Evolutionary conservation across 306 rosid species (phyloP).

Genomic region (Trifolium repens): DNA sequence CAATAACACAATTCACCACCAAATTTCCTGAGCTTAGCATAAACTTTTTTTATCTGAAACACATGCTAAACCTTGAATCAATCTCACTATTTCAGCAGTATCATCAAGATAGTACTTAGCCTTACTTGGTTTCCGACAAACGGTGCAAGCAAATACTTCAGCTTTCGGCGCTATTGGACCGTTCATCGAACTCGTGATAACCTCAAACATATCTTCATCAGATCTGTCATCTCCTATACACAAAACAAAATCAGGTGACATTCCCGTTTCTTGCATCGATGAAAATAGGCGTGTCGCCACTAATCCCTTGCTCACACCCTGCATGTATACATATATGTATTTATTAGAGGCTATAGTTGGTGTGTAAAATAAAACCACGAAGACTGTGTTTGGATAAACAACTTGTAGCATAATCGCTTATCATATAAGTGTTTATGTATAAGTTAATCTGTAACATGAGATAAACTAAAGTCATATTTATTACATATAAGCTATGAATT

Average conservation of each 20-base stretch:
- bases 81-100: slow-evolving; percentile 63
- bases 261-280: slow-evolving; percentile 62
- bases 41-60: slow-evolving; percentile 57
- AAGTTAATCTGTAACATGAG: neutral
- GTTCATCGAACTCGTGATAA: slow-evolving; percentile 37
- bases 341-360: neutral
- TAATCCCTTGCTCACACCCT: slow-evolving; percentile 92
- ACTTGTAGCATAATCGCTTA: neutral
- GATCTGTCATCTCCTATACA: slow-evolving; percentile 95
- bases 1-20: slow-evolving; percentile 29
- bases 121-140: slow-evolving; percentile 52
- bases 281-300: slow-evolving; percentile 70
- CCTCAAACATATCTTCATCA: slow-evolving; percentile 90
- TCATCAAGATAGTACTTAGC: slow-evolving; percentile 55
- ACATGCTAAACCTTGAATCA: slow-evolving; percentile 76
- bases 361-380: neutral
- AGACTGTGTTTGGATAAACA: neutral
- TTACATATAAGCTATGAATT: neutral
- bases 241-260: slow-evolving; percentile 74
- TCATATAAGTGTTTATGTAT: neutral
- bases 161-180: slow-evolving; percentile 36
- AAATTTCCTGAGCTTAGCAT: slow-evolving; percentile 34
- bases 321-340: slow-evolving; percentile 3
- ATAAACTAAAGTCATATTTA: neutral
- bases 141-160: slow-evolving; percentile 50